Evolutionary conservation across 106 monocot species (phyloP).

Genomic region (Platanthera zijinensis): DNA sequence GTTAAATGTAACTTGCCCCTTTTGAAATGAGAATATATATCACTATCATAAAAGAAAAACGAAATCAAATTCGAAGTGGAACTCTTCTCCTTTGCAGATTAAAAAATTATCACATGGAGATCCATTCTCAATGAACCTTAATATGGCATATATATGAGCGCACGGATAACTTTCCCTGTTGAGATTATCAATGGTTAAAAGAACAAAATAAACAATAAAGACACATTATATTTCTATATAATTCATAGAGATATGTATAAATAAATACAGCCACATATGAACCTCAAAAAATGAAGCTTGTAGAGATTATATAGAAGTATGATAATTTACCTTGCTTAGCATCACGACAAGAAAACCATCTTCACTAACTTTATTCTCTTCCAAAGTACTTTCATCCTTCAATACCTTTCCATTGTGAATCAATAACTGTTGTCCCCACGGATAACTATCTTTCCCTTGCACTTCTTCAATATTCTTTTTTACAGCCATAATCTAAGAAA

Average conservation of each 20-base stretch:
- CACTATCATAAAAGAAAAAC: no score
- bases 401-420: constrained; percentile 94
- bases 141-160: no score
- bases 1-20: no score
- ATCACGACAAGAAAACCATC: constrained; percentile 98
- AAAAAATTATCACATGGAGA: no score
- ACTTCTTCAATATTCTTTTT: constrained; percentile 92
- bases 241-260: background rate
- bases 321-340: constrained; percentile 76
- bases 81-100: no score
- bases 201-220: background rate
- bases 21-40: no score
- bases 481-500: constrained; percentile 74
- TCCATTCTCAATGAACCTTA: no score
- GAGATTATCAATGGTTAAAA: background rate
- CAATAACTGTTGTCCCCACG: constrained; percentile 83
- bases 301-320: background rate
- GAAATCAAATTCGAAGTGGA: no score
- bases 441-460: constrained; percentile 93
- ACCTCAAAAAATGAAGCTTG: background rate
- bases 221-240: background rate
- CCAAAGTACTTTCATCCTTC: constrained; percentile 92
- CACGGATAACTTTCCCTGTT: background rate
- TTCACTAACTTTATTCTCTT: constrained; percentile 86
- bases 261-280: background rate